Evolutionary conservation across 208 protist genomes (phyloP).

Genomic region (Sergeia podlipaevii): DNA sequence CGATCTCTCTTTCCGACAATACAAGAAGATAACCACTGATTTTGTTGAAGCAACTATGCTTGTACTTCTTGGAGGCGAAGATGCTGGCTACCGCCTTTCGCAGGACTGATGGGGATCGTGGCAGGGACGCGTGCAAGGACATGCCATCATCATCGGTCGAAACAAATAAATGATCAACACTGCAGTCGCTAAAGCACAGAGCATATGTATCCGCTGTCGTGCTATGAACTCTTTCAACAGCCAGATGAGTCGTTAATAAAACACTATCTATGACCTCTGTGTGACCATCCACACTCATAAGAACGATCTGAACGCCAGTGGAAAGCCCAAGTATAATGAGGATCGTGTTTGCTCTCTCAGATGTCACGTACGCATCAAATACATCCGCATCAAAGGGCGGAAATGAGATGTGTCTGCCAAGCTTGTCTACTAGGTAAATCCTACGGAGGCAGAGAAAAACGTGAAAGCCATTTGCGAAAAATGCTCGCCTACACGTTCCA

Average conservation of each 20-base stretch:
- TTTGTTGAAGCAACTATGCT: slow-evolving; percentile 42
- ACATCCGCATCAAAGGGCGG: slow-evolving; percentile 47
- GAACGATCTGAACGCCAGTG: slow-evolving; percentile 41
- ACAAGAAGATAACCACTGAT: slow-evolving; percentile 27
- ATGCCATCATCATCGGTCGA: slow-evolving; percentile 7
- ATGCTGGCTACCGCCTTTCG: slow-evolving; percentile 8
- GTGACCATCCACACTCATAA: slow-evolving; percentile 17
- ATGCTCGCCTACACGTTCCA: neutral
- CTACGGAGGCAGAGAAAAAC: slow-evolving; percentile 34
- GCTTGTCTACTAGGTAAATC: slow-evolving; percentile 41
- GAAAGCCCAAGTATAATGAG: slow-evolving; percentile 49
- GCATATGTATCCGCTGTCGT: slow-evolving; percentile 45
- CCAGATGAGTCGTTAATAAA: slow-evolving; percentile 22
- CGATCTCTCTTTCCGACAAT: slow-evolving; percentile 21
- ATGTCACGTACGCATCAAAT: slow-evolving; percentile 50
- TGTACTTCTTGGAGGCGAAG: slow-evolving; percentile 12
- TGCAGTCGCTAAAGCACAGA: slow-evolving; percentile 59
- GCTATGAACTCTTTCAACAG: slow-evolving; percentile 32
- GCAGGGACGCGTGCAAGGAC: slow-evolving; percentile 15
- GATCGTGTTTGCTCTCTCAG: slow-evolving; percentile 15
- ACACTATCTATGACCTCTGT: slow-evolving; percentile 16
- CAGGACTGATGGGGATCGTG: slow-evolving; percentile 10
- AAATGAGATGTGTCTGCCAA: slow-evolving; percentile 38
- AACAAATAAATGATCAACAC: slow-evolving; percentile 35
- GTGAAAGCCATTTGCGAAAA: slow-evolving; percentile 30